Conservation (phyloP, 345 rosid species). For the Carallia brachiata region DNA sequence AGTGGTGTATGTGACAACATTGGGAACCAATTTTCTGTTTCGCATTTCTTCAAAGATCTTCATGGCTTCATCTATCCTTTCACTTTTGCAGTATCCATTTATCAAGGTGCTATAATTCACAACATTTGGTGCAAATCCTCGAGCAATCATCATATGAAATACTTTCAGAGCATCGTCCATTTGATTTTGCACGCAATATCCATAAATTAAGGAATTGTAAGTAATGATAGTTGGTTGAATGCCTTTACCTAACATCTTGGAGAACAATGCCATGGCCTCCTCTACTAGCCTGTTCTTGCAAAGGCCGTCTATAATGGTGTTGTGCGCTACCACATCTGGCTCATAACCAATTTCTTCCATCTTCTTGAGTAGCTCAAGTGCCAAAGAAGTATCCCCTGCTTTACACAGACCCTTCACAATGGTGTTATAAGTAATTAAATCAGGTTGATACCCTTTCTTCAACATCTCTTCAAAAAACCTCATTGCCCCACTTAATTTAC, state of each 20-base stretch:
- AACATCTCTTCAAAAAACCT: neutral
- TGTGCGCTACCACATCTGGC: conserved; percentile 2
- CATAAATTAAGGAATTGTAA: conserved; percentile 8
- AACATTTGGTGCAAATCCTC: conserved; percentile 7
- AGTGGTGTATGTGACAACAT: conserved; percentile 12
- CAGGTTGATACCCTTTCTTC: neutral
- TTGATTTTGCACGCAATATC: conserved; percentile 10
- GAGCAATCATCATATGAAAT: conserved; percentile 10
- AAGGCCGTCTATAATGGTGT: conserved; percentile 6
- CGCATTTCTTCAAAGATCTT: neutral
- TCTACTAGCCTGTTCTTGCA: conserved; percentile 20
- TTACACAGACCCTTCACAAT: neutral
- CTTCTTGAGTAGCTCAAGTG: conserved; percentile 6
- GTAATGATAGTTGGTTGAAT: neutral
- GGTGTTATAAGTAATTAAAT: neutral
- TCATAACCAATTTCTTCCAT: neutral
- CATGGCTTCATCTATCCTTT: conserved; percentile 6
- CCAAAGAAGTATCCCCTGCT: neutral
- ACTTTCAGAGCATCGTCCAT: conserved; percentile 13
- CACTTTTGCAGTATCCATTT: conserved; percentile 1
- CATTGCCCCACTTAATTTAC: conserved; percentile 1
- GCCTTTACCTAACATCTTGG: neutral
- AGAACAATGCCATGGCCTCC: neutral
- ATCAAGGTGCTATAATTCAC: conserved; percentile 6
- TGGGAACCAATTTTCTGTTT: conserved; percentile 14